These are phyloP conservation scores for Moesziomyces parantarcticus DNA, from an alignment of 1,284 basidiomycete species.

Conservation along the genomic window DNA sequence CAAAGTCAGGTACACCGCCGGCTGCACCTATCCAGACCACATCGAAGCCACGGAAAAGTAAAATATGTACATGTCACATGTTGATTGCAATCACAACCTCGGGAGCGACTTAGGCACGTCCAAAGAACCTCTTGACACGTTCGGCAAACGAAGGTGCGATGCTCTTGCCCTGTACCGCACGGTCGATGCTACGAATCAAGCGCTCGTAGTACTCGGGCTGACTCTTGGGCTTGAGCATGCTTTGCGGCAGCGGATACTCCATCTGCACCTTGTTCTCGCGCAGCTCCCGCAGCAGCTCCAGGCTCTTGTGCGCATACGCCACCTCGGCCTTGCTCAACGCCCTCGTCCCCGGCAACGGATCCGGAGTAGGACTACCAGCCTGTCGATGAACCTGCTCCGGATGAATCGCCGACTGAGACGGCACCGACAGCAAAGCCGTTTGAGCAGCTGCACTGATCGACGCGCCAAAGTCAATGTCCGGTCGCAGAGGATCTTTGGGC, in stretches of 20 bases:
- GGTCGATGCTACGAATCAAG: conserved; percentile 46
- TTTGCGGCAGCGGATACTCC: conserved; percentile 46
- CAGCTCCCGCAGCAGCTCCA: conserved; percentile 40
- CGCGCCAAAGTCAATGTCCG: conserved; percentile 58
- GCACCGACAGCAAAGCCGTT: conserved; percentile 25
- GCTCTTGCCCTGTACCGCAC: conserved; percentile 48
- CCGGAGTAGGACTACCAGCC: conserved; percentile 12
- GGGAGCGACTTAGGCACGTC: conserved; percentile 7
- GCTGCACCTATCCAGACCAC: conserved; percentile 37
- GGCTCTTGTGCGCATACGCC: conserved; percentile 39
- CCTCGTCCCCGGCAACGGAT: conserved; percentile 18
- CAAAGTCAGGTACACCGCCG: conserved; percentile 27
- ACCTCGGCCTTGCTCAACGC: conserved; percentile 29
- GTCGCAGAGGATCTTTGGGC: conserved; percentile 61
- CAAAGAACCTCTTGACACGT: conserved; percentile 56
- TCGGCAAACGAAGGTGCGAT: conserved; percentile 29
- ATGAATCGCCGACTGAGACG: conserved; percentile 28
- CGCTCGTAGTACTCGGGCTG: conserved; percentile 57
- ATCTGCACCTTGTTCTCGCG: conserved; percentile 44
- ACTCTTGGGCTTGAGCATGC: conserved; percentile 51
- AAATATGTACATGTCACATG: too few species aligned
- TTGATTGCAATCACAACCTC: neutral
- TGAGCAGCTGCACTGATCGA: conserved; percentile 52
- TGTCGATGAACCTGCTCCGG: conserved; percentile 25
- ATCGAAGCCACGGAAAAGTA: conserved; percentile 18